Percentiles rank a stretch among this genome's conserved stretches.
Evolutionary conservation across 2,329 filamentous ascomycete species (phyloP).

Genomic region (Ceratocystis huliohia): DNA sequence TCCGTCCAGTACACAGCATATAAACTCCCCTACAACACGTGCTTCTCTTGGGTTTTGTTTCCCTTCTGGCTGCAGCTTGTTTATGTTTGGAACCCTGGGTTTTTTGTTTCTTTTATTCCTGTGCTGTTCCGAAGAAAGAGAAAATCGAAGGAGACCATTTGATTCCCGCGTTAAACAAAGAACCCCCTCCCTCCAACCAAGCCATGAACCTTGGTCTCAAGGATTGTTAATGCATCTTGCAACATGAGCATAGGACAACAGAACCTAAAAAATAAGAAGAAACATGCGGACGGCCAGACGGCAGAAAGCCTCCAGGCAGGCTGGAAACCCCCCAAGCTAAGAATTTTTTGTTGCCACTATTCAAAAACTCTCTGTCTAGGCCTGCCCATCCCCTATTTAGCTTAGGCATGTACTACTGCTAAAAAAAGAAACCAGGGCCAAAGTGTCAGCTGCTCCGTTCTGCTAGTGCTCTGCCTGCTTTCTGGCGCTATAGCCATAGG

Average conservation of each 20-base stretch:
- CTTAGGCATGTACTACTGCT: too few relatives aligned
- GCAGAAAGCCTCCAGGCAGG: too few relatives aligned
- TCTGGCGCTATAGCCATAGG: background rate
- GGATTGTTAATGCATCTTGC: background rate
- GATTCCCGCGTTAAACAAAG: background rate
- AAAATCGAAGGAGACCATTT: background rate
- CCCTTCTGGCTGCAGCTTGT: background rate
- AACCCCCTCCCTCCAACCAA: background rate
- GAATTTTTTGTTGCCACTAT: too few relatives aligned
- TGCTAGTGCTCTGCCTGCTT: too few relatives aligned
- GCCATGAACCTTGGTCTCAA: background rate
- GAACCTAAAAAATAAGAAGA: background rate
- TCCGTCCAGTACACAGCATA: background rate
- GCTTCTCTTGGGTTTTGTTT: background rate
- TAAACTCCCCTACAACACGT: background rate
- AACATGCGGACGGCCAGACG: background rate
- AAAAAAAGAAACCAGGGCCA: slow-evolving; percentile 4
- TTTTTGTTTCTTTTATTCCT: background rate
- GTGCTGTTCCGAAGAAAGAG: background rate
- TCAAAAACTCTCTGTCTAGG: too few relatives aligned
- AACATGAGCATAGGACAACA: background rate
- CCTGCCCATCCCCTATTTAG: too few relatives aligned
- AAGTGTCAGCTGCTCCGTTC: background rate
- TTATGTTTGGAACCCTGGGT: background rate
- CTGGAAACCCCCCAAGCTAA: too few relatives aligned